Conservation (phyloP, 805 yeast species). For the Zygotorulaspora sp. region DNA sequence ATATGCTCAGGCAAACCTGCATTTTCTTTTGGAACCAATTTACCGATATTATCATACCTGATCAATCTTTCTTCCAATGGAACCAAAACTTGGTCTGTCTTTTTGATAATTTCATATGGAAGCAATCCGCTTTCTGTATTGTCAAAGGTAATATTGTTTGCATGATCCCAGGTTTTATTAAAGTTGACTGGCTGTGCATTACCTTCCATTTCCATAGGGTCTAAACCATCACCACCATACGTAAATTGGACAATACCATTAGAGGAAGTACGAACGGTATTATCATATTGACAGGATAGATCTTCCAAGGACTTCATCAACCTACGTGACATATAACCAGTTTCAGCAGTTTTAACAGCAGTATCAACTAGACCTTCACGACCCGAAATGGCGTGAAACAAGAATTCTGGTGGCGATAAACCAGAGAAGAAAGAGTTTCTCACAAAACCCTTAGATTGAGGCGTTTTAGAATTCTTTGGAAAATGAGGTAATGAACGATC, state of each 20-base stretch:
- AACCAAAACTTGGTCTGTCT: slow-evolving; percentile 50
- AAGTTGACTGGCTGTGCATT: slow-evolving; percentile 96
- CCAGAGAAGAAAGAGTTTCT: slow-evolving; percentile 94
- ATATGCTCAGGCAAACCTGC: slow-evolving; percentile 54
- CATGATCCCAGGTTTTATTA: slow-evolving; percentile 90
- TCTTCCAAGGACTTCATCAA: slow-evolving; percentile 97
- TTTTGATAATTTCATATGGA: slow-evolving; percentile 63
- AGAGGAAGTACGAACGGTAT: slow-evolving; percentile 90
- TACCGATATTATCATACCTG: slow-evolving; percentile 72
- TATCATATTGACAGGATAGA: slow-evolving; percentile 86
- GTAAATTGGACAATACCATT: slow-evolving; percentile 96
- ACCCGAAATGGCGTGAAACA: slow-evolving; percentile 98
- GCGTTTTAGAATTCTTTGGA: slow-evolving; percentile 91
- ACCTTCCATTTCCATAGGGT: slow-evolving; percentile 99
- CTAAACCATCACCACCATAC: slow-evolving; percentile 98
- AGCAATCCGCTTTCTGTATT: slow-evolving; percentile 50
- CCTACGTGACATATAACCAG: slow-evolving; percentile 98
- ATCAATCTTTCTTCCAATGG: slow-evolving; percentile 59
- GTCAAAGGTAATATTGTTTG: slow-evolving; percentile 65
- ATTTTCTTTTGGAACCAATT: slow-evolving; percentile 42
- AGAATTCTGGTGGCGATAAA: slow-evolving; percentile 90
- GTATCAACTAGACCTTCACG: slow-evolving; percentile 99
- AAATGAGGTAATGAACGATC: slow-evolving; percentile 97
- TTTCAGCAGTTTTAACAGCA: slow-evolving; percentile 98
- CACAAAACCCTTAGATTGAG: slow-evolving; percentile 96